Conservation (phyloP, 371 early-diverging fungal genomes). For the Mucor piriformis region DNA sequence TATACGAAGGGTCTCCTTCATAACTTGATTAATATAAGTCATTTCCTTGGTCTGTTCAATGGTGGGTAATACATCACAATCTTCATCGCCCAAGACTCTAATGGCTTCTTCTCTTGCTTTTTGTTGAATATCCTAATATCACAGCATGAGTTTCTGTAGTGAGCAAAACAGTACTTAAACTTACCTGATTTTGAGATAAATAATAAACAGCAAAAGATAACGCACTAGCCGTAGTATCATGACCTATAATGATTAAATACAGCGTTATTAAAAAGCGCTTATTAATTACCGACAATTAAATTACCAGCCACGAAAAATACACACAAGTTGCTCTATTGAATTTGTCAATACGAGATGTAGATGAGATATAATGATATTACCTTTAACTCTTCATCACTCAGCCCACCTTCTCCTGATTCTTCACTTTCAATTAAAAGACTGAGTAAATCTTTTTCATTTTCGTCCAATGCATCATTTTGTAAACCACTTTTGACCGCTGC, state of each 20-base stretch:
- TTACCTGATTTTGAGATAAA: not conserved
- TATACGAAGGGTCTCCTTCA: slow-evolving; percentile 20
- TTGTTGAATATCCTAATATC: slow-evolving; percentile 46
- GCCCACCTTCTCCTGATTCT: slow-evolving; percentile 3
- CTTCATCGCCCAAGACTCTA: slow-evolving; percentile 46
- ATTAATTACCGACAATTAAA: not conserved
- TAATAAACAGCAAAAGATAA: not conserved
- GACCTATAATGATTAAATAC: not conserved
- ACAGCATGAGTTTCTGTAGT: not conserved
- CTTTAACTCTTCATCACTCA: slow-evolving; percentile 13
- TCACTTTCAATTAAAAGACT: slow-evolving; percentile 7
- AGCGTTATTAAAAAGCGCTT: not conserved
- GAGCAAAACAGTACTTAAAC: no score
- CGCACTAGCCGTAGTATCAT: not conserved
- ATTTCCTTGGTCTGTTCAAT: slow-evolving; percentile 45
- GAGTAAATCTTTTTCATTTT: not conserved
- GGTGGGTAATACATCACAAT: slow-evolving; percentile 42
- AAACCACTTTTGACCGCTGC: not conserved
- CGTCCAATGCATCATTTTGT: not conserved
- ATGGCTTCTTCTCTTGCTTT: slow-evolving; percentile 54
- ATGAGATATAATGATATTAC: not conserved
- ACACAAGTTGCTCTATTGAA: not conserved
- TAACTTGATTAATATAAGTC: slow-evolving; percentile 43
- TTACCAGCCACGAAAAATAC: not conserved
- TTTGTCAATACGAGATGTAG: not conserved